These are phyloP conservation scores for Aureobasidium sp. DNA, from an alignment of 2,329 filamentous ascomycete species.

Conservation along the genomic window DNA sequence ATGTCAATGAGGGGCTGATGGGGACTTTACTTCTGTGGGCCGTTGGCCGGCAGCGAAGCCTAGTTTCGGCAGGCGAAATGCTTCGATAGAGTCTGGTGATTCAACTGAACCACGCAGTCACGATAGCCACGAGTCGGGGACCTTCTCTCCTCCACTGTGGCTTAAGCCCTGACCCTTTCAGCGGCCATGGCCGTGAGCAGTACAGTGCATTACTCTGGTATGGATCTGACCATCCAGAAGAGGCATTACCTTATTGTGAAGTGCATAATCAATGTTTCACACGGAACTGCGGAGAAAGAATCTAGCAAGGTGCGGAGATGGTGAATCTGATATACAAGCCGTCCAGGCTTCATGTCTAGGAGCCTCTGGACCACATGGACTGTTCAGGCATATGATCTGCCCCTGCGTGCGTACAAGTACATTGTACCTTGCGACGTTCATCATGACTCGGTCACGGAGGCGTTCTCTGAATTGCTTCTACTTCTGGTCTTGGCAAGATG, in stretches of 20 bases:
- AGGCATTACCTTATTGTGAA: not conserved
- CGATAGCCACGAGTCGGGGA: not conserved
- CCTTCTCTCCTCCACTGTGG: conserved; percentile 3
- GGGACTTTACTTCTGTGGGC: not conserved
- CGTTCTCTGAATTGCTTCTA: not conserved
- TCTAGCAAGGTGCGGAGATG: not conserved
- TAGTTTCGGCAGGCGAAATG: conserved; percentile 9
- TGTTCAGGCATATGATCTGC: not conserved
- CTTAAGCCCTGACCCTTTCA: not conserved
- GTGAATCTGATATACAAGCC: not conserved
- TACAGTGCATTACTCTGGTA: not conserved
- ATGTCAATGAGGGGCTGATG: not conserved
- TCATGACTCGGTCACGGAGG: not conserved
- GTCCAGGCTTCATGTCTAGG: not conserved
- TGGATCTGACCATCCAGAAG: not conserved
- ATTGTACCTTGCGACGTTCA: not conserved
- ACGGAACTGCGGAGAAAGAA: not conserved
- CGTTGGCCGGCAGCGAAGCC: conserved; percentile 3
- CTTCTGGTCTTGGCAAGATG: not conserved
- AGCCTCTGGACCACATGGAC: not conserved
- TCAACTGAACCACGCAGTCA: not conserved
- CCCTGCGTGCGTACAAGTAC: not conserved
- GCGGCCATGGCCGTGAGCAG: not conserved
- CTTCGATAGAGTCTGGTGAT: not conserved
- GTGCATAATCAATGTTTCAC: not conserved